phyloP scores from a whole-genome alignment of 352 stramenopile genomes.

The Phytophthora foliorum region DNA sequence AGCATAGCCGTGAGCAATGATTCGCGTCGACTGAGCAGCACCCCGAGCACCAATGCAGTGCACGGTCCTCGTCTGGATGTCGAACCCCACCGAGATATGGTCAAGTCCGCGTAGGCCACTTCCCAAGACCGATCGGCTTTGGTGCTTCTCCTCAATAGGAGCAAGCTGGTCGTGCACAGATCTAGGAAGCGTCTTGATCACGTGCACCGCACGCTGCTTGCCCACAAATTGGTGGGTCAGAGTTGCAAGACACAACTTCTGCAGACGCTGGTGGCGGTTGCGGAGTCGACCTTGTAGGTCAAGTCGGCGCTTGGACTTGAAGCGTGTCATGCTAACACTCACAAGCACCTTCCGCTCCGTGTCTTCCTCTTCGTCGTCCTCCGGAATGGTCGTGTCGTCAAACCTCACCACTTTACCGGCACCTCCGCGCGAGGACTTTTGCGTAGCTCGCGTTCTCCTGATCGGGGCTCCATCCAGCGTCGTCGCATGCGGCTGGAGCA shows the following conservation, averaged over 20 bases:
- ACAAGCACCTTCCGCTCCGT: conserved; percentile 46
- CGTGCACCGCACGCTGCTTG: conserved; percentile 57
- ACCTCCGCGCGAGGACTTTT: conserved; percentile 21
- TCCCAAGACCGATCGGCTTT: conserved; percentile 55
- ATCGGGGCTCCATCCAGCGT: conserved; percentile 34
- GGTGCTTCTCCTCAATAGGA: conserved; percentile 47
- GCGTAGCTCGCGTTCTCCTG: conserved; percentile 7
- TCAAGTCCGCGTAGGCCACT: conserved; percentile 45
- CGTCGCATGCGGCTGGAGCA: conserved; percentile 40
- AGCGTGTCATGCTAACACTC: conserved; percentile 51
- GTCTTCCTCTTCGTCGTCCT: conserved; percentile 21
- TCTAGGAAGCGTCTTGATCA: conserved; percentile 74
- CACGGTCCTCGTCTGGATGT: conserved; percentile 56
- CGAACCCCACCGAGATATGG: conserved; percentile 66
- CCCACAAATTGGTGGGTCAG: conserved; percentile 51
- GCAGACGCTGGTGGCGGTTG: conserved; percentile 36
- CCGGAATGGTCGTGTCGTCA: conserved; percentile 28
- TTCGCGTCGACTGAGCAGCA: conserved; percentile 43
- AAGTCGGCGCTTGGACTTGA: conserved; percentile 44
- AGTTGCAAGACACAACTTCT: conserved; percentile 51
- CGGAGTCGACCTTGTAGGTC: conserved; percentile 43
- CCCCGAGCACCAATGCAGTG: conserved; percentile 38
- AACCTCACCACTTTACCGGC: conserved; percentile 25
- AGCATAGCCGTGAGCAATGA: conserved; percentile 74
- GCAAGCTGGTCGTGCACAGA: conserved; percentile 59